Base-by-base conservation (phyloP, 1,139 yeast genomes). In the Geotrichum cucujoidarum region DNA sequence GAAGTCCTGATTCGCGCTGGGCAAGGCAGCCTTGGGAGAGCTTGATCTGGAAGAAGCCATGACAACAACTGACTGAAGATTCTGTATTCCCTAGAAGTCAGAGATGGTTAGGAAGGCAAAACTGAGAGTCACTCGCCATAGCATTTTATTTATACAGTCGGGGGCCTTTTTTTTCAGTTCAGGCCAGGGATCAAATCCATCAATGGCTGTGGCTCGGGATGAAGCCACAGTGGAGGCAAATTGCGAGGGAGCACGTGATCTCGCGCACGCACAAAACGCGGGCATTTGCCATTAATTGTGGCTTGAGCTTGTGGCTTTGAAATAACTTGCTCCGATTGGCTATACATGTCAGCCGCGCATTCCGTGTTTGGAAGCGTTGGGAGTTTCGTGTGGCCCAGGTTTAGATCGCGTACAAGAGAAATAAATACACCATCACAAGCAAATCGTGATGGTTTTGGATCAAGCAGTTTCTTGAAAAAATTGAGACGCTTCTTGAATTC, bases 231-330 rank as follows among this genome's bases (percentile, higher is more conserved):
- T 17, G 3, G 8, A 11, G 29, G 21, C 25, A 39, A 40, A 50
- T 50, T 46, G 51, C 53, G 51, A 45, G 14, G 39, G 22, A 17
- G 27, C 53, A 47, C 48, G 53, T 50, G 53, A 45, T 38, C 21
- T 36, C 17, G 7, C n/a, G 40, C 30, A 11, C 39, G 47, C 47
- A n/a, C 47, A 37, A 14, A 5, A 4, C 18, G 29, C 17, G 46
- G 24, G 45, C 39, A 39, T 41, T 21, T n/a, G n/a, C n/a, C 24
- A 16, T 8, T 22, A 25, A n/a, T 38, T 45, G 32, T 45, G 36
- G 36, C 40, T 35, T 14, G 31, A 34, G 16, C 25, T 18, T 34
- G 49, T 36, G 45, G 45, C 45, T 40, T 36, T 25, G 20, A 24
- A 24, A 6, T 24, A 6, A 6, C 10, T 24, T 24, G 6, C 8